Evolutionary conservation across 768 basidiomycete genomes (phyloP), one percentile per base, ranked within the genome.

Genomic region (Steccherinum ochraceum): DNA sequence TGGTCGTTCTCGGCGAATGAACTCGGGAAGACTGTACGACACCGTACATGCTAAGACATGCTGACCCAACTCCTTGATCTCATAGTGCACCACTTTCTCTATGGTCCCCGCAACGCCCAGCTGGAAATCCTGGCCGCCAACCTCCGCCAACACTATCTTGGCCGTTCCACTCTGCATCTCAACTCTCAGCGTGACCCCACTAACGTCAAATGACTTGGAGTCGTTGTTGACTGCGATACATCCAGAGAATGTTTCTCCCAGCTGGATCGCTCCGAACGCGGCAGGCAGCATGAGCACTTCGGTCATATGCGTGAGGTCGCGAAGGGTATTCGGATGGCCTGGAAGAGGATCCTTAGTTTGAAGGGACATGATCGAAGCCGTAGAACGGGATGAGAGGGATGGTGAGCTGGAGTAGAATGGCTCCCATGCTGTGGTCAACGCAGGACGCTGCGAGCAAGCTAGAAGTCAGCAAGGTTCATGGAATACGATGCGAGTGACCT

Each of bases 21-120:
- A 16, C 30, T 35, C 30, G 7, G 84, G 83, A 11, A 86, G 72
- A n/a, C 79, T 83, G 72, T 95, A 96, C 20, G 79, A 78, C 23
- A 95, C 88, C 4, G 83, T 83, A 61, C 91, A 93, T 2, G 83
- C 89, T 35, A 97, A 71, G 11, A 94, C 89, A 65, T 95, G 93
- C 61, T 91, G 83, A 0, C 92, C 93, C 18, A 95, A 74, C 62
- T 97, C 93, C 67, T 96, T 96, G 57, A 96, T 89, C 69, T 97
- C 94, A 60, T 91, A 88, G 53, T 81, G 74, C 1, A 92, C 84
- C 13, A 88, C 69, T 40, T 74, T 70, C 62, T 90, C 85, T 25
- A 89, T 59, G 0, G 80, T 80, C 59, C 83, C 80, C 20, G 81
- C 80, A 2, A 76, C 72, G 0, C 64, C 49, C 45, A 95, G 68